phyloP scores from a whole-genome alignment of 495 filamentous ascomycete genomes.

The Terfezia claveryi region DNA sequence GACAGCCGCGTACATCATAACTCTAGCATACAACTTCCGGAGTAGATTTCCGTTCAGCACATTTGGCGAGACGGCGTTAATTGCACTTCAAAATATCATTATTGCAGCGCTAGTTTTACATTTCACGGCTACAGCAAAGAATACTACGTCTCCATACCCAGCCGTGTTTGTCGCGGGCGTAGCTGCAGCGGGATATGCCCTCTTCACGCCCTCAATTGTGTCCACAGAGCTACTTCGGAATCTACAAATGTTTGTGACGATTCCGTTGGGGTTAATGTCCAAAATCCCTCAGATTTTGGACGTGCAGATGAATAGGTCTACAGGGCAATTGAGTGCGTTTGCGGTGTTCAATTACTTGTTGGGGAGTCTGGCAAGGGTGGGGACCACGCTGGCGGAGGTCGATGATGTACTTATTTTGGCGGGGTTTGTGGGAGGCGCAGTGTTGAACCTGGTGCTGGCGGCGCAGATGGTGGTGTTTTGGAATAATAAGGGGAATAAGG shows the following conservation, averaged over 20 bases:
- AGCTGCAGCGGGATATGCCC: conserved; percentile 38
- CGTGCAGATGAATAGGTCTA: conserved; percentile 63
- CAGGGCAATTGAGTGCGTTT: conserved; percentile 88
- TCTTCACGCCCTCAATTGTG: conserved; percentile 47
- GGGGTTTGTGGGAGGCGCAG: conserved; percentile 72
- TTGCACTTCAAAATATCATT: conserved; percentile 73
- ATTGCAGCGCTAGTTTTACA: conserved; percentile 67
- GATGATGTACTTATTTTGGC: conserved; percentile 88
- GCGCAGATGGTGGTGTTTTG: conserved; percentile 92
- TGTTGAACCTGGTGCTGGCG: conserved; percentile 67
- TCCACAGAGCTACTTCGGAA: conserved; percentile 54
- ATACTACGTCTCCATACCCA: conserved; percentile 24
- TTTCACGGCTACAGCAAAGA: conserved; percentile 36
- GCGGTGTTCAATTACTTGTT: conserved; percentile 93
- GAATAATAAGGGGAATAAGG: conserved; percentile 32
- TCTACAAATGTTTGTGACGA: conserved; percentile 38
- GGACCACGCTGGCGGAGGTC: conserved; percentile 90
- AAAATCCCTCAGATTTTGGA: conserved; percentile 81
- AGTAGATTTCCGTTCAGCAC: conserved; percentile 87
- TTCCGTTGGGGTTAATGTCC: conserved; percentile 58
- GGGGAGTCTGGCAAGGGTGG: conserved; percentile 80
- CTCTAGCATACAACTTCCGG: conserved; percentile 70
- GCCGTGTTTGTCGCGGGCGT: conserved; percentile 57
- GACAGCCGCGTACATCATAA: conserved; percentile 62
- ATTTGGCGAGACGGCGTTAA: conserved; percentile 80